Base-by-base conservation (phyloP, 805 yeast genomes). In the Hanseniaspora meyeri region DNA sequence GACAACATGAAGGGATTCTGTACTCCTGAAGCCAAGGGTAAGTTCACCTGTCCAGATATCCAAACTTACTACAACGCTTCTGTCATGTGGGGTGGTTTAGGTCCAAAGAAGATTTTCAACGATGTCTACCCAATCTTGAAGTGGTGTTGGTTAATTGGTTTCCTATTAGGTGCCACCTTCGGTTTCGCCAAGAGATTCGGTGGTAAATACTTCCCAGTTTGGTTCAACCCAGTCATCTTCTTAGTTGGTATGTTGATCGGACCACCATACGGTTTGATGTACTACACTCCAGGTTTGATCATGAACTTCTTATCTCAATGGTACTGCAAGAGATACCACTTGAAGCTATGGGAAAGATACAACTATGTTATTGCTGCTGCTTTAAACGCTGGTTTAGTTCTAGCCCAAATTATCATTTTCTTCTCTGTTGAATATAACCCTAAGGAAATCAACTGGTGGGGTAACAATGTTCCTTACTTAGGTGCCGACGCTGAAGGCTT, bases 101-200 rank as follows among this genome's bases (percentile, higher is more conserved):
- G 82, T 11, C 82, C 81, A 20, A 73, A 75, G 50, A 76, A 77
- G 61, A 78, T 79, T 17, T 80, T 80, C 66, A 72, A 75, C 51
- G 77, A 78, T 0, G 64, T 82, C 17, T 83, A 83, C 63, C 87
- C 87, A 1, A 69, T 76, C 16, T 69, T 83, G 58, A 77, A 79
- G 64, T 82, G 80, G 77, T 78, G 85, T 59, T 82, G 83, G 72
- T 69, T 83, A 32, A 70, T 80, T 54, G 87, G 88, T 9, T 66
- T 65, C 58, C 60, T 75, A 60, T 47, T 66, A 7, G 70, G 68
- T 9, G 11, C 68, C 7, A 70, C 62, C 12, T 68, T 69, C 58
- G 66, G 69, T 46, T 60, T 59, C 4, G 45, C 68, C 59, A 69
- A 65, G 58, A 59, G 54, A 14, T 64, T 42, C 49, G 64, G 63